phyloP scores from a whole-genome alignment of 106 monocot species.

The Iris macrosiphon region DNA sequence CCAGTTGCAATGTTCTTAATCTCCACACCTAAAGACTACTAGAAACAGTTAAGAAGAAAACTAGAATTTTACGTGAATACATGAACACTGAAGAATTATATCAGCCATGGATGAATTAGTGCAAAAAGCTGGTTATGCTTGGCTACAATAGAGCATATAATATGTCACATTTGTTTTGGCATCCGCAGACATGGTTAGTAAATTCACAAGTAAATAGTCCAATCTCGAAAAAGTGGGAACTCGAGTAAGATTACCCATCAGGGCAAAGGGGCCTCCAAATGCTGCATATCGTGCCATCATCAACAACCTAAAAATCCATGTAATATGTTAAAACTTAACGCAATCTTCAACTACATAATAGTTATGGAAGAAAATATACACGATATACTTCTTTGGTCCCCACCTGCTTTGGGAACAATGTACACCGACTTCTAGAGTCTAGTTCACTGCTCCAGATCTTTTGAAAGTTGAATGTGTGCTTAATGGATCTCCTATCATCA shows the following conservation, averaged over 20 bases:
- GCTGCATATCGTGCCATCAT: slow-evolving; percentile 69
- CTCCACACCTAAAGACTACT: no score
- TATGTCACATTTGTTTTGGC: not conserved
- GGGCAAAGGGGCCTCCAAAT: slow-evolving; percentile 91
- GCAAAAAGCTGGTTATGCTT: no score
- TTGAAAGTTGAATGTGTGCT: slow-evolving; percentile 70
- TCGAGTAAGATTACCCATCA: slow-evolving; percentile 53
- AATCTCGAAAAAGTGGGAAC: not conserved
- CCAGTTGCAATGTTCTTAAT: no score
- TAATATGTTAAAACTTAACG: not conserved
- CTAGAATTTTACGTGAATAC: no score
- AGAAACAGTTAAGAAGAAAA: no score
- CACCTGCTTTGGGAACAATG: slow-evolving; percentile 89
- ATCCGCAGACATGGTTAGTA: no score
- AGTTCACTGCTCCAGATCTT: slow-evolving; percentile 95
- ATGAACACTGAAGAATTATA: no score
- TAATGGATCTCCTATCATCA: slow-evolving; percentile 54
- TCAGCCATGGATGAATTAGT: no score
- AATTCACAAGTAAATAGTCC: no score
- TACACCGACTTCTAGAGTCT: slow-evolving; percentile 50
- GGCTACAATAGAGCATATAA: no score
- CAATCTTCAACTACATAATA: not conserved
- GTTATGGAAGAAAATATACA: not conserved
- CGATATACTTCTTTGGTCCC: not conserved
- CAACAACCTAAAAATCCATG: slow-evolving; percentile 32